A percentile compares a stretch with the other conserved stretches of the same genome.
Conservation (phyloP, 805 yeast genomes). For the Saccharomyces paradoxus region DNA sequence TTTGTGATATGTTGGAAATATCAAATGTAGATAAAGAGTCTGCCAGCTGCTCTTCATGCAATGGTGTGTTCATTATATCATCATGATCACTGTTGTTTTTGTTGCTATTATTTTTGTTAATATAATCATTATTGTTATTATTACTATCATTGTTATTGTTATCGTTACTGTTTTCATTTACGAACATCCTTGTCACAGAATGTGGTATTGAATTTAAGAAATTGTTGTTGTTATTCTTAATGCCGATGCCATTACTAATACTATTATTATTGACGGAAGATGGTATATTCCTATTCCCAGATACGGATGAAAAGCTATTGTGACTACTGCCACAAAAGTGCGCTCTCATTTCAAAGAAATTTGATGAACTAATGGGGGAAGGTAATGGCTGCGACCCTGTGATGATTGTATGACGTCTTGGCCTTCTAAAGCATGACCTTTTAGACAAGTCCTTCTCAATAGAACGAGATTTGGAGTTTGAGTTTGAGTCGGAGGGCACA, state of each 20-base stretch:
- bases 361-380: slow-evolving; percentile 62
- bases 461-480: slow-evolving; percentile 5
- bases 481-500: slow-evolving; percentile 2
- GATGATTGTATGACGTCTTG: slow-evolving; percentile 67
- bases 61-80: neutral
- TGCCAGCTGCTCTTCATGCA: slow-evolving; percentile 21
- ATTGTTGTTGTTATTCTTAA: neutral
- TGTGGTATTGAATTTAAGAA: neutral
- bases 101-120: neutral
- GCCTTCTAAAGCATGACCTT: slow-evolving; percentile 31
- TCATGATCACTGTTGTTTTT: neutral
- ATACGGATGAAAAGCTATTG: slow-evolving; percentile 3
- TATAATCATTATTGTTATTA: neutral
- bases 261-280: neutral
- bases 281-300: neutral
- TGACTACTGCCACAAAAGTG: slow-evolving; percentile 19
- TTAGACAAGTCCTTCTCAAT: slow-evolving; percentile 1
- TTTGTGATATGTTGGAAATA: slow-evolving; percentile 12
- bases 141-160: neutral
- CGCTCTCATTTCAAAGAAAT: slow-evolving; percentile 29
- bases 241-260: neutral
- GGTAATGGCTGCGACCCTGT: slow-evolving; percentile 93
- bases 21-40: slow-evolving; percentile 36
- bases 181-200: slow-evolving; percentile 9
- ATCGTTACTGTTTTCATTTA: slow-evolving; percentile 3